phyloP scores from a whole-genome alignment of 176 grass and related monocot species.

The Carex kokanica region DNA sequence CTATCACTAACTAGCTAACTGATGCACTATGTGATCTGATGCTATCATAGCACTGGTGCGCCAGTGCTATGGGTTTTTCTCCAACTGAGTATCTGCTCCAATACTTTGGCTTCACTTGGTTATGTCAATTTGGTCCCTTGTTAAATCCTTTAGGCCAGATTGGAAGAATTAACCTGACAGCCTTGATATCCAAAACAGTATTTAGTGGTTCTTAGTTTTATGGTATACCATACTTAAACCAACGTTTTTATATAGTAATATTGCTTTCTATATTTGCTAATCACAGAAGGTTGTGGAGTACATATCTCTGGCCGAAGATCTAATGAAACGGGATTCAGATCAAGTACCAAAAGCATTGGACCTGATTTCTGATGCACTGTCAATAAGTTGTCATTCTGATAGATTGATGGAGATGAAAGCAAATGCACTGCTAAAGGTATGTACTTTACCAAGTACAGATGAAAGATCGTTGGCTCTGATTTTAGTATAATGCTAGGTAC shows the following conservation, averaged over 20 bases:
- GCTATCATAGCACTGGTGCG: too few species aligned
- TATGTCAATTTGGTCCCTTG: background rate
- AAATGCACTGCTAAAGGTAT: conserved; percentile 76
- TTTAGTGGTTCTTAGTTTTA: background rate
- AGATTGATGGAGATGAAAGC: conserved; percentile 87
- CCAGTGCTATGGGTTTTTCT: too few species aligned
- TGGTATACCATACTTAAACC: background rate
- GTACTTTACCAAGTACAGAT: background rate
- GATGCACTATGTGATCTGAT: too few species aligned
- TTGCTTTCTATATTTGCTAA: conserved; percentile 25
- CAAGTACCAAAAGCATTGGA: conserved; percentile 56
- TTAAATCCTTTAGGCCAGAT: background rate
- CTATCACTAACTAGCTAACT: too few species aligned
- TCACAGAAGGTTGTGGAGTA: conserved; percentile 59
- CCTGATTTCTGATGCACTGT: conserved; percentile 68
- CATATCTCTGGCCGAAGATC: conserved; percentile 53
- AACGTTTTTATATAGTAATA: background rate
- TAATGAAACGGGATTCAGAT: conserved; percentile 46
- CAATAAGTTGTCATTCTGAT: conserved; percentile 59
- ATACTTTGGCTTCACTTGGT: background rate
- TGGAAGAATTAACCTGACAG: background rate
- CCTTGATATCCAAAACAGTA: background rate
- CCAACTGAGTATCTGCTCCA: too few species aligned
- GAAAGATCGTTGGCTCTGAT: background rate
- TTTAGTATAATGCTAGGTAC: background rate